Base-by-base conservation (phyloP, 2,329 filamentous ascomycete genomes). In the Colletotrichum orchidophilum region DNA sequence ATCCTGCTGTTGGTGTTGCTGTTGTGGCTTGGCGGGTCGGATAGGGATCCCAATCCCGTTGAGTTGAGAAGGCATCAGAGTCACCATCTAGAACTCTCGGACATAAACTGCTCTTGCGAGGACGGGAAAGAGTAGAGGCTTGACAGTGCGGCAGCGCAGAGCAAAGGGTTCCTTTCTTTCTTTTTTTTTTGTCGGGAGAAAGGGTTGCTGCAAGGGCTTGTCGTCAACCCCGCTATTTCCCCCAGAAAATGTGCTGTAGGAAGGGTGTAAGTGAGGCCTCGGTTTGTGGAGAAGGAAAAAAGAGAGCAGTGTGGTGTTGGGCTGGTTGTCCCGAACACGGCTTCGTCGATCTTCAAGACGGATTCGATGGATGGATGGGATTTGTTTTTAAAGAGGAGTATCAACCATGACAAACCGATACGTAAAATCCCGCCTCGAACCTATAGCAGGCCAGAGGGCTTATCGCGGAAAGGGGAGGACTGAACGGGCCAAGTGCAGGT, bases 21-120 rank as follows among this genome's bases (percentile, higher is more conserved):
- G 62, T 35, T 76, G 77, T 75, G 78, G 73, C 61, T 80, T 79
- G 62, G 76, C 79, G 75, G 80, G 79, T 74, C 80, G 76, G 68
- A 80, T 76, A 66, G 79, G 76, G 58, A 81, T 76, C 55, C 80
- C 75, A 60, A 75, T 78, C 73, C 79, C 76, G 70, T 78, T 76
- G 39, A 79, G 73, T 73, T 80, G 78, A 66, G 77, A 76, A 73
- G 79, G 79, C 80, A 81, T 81, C 68, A 72, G 61, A 55, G 70
- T 72, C 33, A 73, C 72, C 72, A 73, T 73, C 62, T 73, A 71
- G 63, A 59, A 54, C 60, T 31, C 61, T 65, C 35, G 21, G 59
- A 62, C 49, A 64, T 13, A 31, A 49, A 66, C 61, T 70, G 42
- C 61, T 70, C 58, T 64, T 54, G 61, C 58, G 63, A 50, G 63